These are phyloP conservation scores for Acidiella bohemica DNA, from an alignment of 495 filamentous ascomycete genomes.

Conservation along the genomic window DNA sequence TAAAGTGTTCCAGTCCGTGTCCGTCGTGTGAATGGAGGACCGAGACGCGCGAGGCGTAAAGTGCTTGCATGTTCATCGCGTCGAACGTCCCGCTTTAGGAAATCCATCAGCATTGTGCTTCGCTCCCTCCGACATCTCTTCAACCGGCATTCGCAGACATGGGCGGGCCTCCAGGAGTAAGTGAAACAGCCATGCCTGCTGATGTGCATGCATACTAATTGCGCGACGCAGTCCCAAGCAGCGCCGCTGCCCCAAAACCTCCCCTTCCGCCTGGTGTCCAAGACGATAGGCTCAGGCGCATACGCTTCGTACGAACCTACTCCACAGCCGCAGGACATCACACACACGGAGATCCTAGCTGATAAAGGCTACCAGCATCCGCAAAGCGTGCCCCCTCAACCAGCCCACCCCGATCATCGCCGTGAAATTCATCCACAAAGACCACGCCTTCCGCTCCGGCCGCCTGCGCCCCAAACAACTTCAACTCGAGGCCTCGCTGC, in stretches of 20 bases:
- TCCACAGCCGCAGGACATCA: too few species aligned
- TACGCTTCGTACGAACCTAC: neutral
- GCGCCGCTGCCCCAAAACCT: neutral
- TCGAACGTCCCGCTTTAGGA: too few species aligned
- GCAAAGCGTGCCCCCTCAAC: conserved; percentile 71
- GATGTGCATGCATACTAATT: neutral
- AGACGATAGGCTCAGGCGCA: neutral
- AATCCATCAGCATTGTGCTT: too few species aligned
- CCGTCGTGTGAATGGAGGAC: too few species aligned
- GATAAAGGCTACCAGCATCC: conserved; percentile 49
- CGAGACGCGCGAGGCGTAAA: too few species aligned
- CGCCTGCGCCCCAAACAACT: conserved; percentile 81
- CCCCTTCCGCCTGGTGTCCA: neutral
- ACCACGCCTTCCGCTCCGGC: conserved; percentile 77
- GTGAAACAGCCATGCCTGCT: neutral
- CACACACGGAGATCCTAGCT: neutral
- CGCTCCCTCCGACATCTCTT: too few species aligned
- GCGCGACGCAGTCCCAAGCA: neutral
- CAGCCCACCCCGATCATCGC: conserved; percentile 68
- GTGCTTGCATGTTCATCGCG: too few species aligned
- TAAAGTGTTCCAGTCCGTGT: too few species aligned
- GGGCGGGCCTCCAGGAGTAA: neutral
- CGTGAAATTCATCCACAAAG: conserved; percentile 97
- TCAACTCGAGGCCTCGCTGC: conserved; percentile 73
- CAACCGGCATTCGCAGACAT: neutral